phyloP scores from a whole-genome alignment of 306 rosid species.

The Potentilla sterilis region DNA sequence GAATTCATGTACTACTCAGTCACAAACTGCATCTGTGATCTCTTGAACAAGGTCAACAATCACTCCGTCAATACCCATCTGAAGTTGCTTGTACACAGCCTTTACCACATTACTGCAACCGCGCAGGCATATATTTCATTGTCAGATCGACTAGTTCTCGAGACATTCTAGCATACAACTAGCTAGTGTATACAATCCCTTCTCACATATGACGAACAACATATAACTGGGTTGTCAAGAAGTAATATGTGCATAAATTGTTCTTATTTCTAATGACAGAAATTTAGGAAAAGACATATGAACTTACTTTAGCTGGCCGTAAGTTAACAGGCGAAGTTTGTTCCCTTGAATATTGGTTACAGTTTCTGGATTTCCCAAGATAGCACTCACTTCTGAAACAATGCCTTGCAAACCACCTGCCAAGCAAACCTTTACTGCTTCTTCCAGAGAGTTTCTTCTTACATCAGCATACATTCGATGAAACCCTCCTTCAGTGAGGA shows the following conservation, averaged over 20 bases:
- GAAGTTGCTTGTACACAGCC: slow-evolving; percentile 39
- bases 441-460: slow-evolving; percentile 50
- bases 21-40: slow-evolving; percentile 37
- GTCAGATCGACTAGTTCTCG: background rate
- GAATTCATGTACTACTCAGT: background rate
- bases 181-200: background rate
- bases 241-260: background rate
- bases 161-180: background rate
- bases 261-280: background rate
- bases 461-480: slow-evolving; percentile 26
- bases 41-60: slow-evolving; percentile 45
- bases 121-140: background rate
- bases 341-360: slow-evolving; percentile 38
- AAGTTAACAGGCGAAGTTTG: slow-evolving; percentile 39
- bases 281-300: background rate
- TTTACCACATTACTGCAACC: slow-evolving; percentile 38
- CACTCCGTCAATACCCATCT: slow-evolving; percentile 43
- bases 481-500: slow-evolving; percentile 48
- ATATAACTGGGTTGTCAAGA: background rate
- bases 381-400: slow-evolving; percentile 41
- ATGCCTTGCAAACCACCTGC: slow-evolving; percentile 52
- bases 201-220: background rate
- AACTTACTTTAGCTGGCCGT: slow-evolving; percentile 45
- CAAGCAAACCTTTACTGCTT: slow-evolving; percentile 43
- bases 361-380: slow-evolving; percentile 36